Base-by-base conservation (phyloP, 139 green algal species). In the Parachlorella kessleri region DNA sequence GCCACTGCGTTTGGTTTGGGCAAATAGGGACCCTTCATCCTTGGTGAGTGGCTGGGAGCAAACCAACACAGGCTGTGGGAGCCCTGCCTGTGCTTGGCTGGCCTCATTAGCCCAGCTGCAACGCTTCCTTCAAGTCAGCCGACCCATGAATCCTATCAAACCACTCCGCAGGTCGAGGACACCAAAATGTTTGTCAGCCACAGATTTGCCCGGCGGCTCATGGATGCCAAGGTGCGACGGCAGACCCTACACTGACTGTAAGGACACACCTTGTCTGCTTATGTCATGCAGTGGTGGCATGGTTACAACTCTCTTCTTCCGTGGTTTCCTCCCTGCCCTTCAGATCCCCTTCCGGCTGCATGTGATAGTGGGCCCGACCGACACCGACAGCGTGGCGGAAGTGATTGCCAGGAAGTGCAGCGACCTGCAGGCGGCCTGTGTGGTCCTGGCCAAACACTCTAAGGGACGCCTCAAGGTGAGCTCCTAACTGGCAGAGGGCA, bases 121-220 rank as follows among this genome's bases (percentile, higher is more conserved):
- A n/a, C n/a, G n/a, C n/a, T n/a, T n/a, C n/a, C n/a, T n/a, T n/a
- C n/a, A n/a, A n/a, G n/a, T n/a, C n/a, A n/a, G n/a, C n/a, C n/a
- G n/a, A n/a, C n/a, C n/a, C n/a, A n/a, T n/a, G n/a, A n/a, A n/a
- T n/a, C n/a, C n/a, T n/a, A n/a, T n/a, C n/a, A n/a, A n/a, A n/a
- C n/a, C n/a, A n/a, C 35, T 48, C 23, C 53, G 33, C 67, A 82
- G 59, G 70, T 84, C 8, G 70, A 84, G 38, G 82, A 87, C 40
- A 84, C 71, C 48, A 87, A 87, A 64, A 36, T 54, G 28, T 81
- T 83, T 77, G 82, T 81, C n/a, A 66, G 21, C 5, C 82, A 83
- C 28, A 63, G 82, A 18, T 87, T 87, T 55, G 76, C 76, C 8
- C 63, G 79, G 32, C 63, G 70, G 59, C 70, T 87, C 6, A 33